Base-by-base conservation (phyloP, 164 flowering plant genomes). In the Tetracentron sinense region DNA sequence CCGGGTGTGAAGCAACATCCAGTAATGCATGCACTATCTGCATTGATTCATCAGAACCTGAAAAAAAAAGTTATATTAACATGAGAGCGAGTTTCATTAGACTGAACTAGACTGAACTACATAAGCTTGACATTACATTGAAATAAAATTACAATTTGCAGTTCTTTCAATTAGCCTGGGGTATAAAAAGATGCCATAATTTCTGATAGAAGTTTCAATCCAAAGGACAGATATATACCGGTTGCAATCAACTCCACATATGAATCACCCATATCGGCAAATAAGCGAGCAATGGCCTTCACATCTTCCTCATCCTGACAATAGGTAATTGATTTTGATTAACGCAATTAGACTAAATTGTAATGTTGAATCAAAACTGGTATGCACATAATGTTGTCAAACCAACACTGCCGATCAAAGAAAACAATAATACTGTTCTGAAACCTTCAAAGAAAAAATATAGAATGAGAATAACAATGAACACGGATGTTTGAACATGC, bases 181-280 rank as follows among this genome's bases (percentile, higher is more conserved):
- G 20, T 35, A 12, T 21, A 28, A n/a, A 54, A 50, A 6, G 26
- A 14, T 2, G n/a, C 15, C 31, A n/a, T n/a, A 51, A 12, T 30
- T 54, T 38, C 29, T 11, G 60, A 6, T 12, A 49, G 7, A 20
- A 8, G 31, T 42, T 63, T 29, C 6, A 35, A 68, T n/a, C 16
- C 22, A 42, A 38, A 20, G 28, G 21, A 35, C 53, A 58, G 23
- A 20, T 31, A 56, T 33, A 38, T 88, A 94, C 99, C 99, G 70
- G 81, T 82, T 69, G 97, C 99, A 78, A 95, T 95, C 74, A 90
- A 77, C 61, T 92, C 89, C 71, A 90, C 94, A 81, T 95, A 95
- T 21, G 97, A 85, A 81, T 92, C 99, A 64, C 99, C 99, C 90
- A 95, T 84, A 72, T 95, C 97, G 62, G 99, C 88, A 85, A 94